Percentiles rank a stretch among this genome's conserved stretches.
Evolutionary conservation across 371 early-diverging fungal genomes (phyloP).

Genomic region (Mortierella sp.): DNA sequence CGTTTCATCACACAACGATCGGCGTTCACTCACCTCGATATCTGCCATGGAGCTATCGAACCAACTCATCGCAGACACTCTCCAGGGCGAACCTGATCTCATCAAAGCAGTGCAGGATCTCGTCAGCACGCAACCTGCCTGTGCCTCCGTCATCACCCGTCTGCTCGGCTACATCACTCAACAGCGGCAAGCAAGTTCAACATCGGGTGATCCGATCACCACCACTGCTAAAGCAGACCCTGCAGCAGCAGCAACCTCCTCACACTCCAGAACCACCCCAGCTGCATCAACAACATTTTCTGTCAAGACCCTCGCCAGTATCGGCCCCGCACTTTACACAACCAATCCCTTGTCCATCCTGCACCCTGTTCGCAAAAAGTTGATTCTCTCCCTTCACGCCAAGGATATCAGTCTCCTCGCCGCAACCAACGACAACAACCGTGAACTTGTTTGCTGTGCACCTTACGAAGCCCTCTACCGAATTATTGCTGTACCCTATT

Average conservation of each 20-base stretch:
- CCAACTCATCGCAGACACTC: conserved; percentile 27
- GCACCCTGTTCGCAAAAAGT: conserved; percentile 48
- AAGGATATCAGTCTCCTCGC: conserved; percentile 30
- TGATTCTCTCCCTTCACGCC: conserved; percentile 27
- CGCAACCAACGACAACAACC: conserved; percentile 8
- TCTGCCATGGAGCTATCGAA: conserved; percentile 11
- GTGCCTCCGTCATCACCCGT: conserved; percentile 28
- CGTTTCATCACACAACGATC: too few species aligned
- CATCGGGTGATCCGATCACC: background rate
- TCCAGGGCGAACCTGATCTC: conserved; percentile 33
- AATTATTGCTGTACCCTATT: conserved; percentile 41
- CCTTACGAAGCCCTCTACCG: conserved; percentile 30
- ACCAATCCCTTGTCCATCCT: conserved; percentile 41
- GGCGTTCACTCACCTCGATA: too few species aligned
- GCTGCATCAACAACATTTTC: background rate
- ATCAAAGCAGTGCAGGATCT: conserved; percentile 22
- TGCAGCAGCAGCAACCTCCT: conserved; percentile 8
- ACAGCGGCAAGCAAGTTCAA: background rate
- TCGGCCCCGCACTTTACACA: conserved; percentile 42
- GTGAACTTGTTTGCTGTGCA: conserved; percentile 17
- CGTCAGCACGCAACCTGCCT: conserved; percentile 27
- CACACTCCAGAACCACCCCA: background rate
- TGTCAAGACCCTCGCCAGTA: conserved; percentile 3
- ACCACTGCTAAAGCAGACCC: conserved; percentile 11
- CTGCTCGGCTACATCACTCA: conserved; percentile 19